Base-by-base conservation (phyloP, 305 asterid species). In the Andrographis paniculata region DNA sequence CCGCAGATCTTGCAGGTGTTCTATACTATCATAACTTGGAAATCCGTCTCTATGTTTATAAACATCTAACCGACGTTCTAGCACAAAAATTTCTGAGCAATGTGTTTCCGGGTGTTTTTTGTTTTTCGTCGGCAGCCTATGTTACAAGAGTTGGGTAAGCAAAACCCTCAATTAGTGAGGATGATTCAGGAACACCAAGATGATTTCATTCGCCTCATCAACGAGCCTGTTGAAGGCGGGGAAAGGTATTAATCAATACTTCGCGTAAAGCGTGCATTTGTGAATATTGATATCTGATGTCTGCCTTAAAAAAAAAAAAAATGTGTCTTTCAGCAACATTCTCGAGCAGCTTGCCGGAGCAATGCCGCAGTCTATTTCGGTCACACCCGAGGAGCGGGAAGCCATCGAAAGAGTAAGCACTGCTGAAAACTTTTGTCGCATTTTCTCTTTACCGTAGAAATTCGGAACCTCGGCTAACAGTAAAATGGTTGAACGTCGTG, bases 81-180 rank as follows among this genome's bases (percentile, higher is more conserved):
- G 49, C 20, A 18, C 6, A 17, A 12, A 6, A 15, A 8, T 19
- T 51, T 45, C 19, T 20, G 27, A 20, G 20, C 16, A 5, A 23
- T 52, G 14, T 1, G 42, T 38, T 6, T 16, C 46, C 41, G 27
- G 44, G 49, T 23, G 31, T 22, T 2, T 56, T 35, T 20, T 56
- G 61, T 61, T 56, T 27, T 55, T 46, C 54, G 5, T 4, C 50
- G 16, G 44, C 27, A 87, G 95, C 87, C 95, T 59, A 78, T 83
- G 95, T 93, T 87, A 76, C 95, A 80, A 57, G 96, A 83, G 58
- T 67, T 87, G 50, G 96, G 87, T 30, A 87, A 80, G 75, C 87
- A 83, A 74, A 87, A 87, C 61, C 96, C 95, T 46, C 79, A 87
- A 36, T 52, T 83, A 23, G 75, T 80, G 55, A 75, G 95, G 50